Percentiles rank a stretch among this genome's conserved stretches.
These are phyloP conservation scores for Mycogone perniciosa DNA, from an alignment of 2,329 filamentous ascomycete species.

Conservation along the genomic window DNA sequence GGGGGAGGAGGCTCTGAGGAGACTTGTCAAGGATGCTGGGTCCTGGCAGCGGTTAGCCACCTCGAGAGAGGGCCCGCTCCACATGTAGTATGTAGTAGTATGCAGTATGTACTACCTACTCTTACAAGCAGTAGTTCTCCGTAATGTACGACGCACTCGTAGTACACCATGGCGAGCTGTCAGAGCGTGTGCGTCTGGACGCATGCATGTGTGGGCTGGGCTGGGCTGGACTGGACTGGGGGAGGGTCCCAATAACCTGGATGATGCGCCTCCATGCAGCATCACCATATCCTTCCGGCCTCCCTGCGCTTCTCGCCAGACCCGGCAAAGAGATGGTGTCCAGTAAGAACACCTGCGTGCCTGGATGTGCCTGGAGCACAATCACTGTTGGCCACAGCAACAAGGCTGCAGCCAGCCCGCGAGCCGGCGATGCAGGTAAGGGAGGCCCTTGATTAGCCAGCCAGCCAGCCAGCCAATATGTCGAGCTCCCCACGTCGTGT, in stretches of 20 bases:
- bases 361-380: slow-evolving; percentile 3
- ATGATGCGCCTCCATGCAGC: slow-evolving; percentile 1
- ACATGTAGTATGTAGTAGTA: neutral
- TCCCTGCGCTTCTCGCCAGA: neutral
- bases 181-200: neutral
- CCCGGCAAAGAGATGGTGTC: neutral
- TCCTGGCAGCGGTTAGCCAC: slow-evolving; percentile 12
- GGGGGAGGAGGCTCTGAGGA: neutral
- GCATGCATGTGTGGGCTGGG: neutral
- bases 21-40: slow-evolving; percentile 4
- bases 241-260: neutral
- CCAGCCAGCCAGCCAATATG: neutral
- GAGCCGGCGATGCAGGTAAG: too few species aligned
- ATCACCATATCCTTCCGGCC: neutral
- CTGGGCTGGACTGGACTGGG: neutral
- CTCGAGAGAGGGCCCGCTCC: slow-evolving; percentile 3
- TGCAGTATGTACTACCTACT: too few species aligned
- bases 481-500: neutral
- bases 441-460: neutral
- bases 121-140: too few species aligned
- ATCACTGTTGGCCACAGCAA: too few species aligned
- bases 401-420: too few species aligned
- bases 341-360: slow-evolving; percentile 7
- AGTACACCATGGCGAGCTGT: neutral
- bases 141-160: too few species aligned